Evolutionary conservation across 129 eudicot genomes (phyloP), one percentile per base, ranked within the genome.

Genomic region (Pseudognaphalium luteoalbum): DNA sequence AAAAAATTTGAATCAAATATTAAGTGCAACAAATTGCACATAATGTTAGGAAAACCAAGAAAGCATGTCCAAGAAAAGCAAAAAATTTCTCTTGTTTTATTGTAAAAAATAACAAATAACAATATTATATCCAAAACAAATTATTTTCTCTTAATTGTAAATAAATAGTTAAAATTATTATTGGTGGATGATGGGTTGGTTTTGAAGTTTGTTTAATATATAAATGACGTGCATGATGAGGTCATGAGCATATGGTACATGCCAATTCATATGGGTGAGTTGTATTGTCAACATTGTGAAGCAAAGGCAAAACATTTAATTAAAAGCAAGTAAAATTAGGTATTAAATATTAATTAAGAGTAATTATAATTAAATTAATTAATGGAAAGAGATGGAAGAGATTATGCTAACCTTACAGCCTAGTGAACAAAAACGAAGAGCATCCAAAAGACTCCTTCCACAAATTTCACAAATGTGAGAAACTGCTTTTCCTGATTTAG

Each of bases 361-460:
- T 35, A 57, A 42, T 28, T 68, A 30, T 25, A 37, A 16, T 54
- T 17, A 41, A 1, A 32, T 8, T 47, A 7, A 15, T 11, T 8
- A 3, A 47, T 20, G 29, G 4, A 15, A 8, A 47, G 29, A 25
- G 28, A 25, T 57, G 64, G 28, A 21, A 39, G 67, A 32, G 71
- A 64, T 44, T 63, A 33, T 42, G 84, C 89, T 82, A 75, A 93
- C 98, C 98, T 94, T 94, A 73, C 98, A 94, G 28, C 98, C 97
- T 78, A 94, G 80, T 58, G 98, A 94, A 71, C 98, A 94, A 85
- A 94, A 94, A 5, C 91, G 93, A 79, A 91, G 93, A 9, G 98
- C 87, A 86, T 94, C 98, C 81, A 94, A 82, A 5, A 94, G 85
- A 81, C 96, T 91, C 73, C 98, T 87, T 47, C 89, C 96, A 72